Conservation (phyloP, 2,329 filamentous ascomycete species). For the Huntiella abstrusa region DNA sequence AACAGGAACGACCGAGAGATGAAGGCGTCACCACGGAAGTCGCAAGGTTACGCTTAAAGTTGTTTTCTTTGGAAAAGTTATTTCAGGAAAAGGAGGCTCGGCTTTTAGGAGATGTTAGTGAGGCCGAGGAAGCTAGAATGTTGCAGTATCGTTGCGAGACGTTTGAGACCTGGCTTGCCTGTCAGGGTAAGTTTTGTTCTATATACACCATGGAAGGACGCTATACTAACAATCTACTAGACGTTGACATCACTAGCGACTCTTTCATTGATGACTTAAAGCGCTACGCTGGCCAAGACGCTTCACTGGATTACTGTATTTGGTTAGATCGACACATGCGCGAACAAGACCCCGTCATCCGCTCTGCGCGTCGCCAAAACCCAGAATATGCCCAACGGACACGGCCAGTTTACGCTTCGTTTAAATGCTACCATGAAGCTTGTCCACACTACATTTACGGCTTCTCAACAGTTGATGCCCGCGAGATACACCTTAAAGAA, state of each 20-base stretch:
- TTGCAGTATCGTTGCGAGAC: slow-evolving; percentile 41
- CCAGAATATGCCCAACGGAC: not conserved
- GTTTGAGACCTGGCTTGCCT: slow-evolving; percentile 32
- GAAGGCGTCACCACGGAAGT: slow-evolving; percentile 14
- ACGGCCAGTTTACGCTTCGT: slow-evolving; percentile 11
- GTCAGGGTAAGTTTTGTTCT: slow-evolving; percentile 22
- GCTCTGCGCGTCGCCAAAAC: slow-evolving; percentile 7
- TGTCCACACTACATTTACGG: slow-evolving; percentile 42
- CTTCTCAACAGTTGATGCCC: slow-evolving; percentile 30
- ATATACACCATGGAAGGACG: too few relatives aligned
- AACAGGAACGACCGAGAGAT: too few relatives aligned
- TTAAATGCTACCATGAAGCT: slow-evolving; percentile 35
- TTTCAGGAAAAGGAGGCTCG: slow-evolving; percentile 23
- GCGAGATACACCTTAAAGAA: slow-evolving; percentile 30
- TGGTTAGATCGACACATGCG: slow-evolving; percentile 7
- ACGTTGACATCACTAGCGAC: slow-evolving; percentile 24
- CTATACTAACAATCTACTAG: slow-evolving; percentile 15
- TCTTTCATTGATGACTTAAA: slow-evolving; percentile 22
- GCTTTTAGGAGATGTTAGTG: slow-evolving; percentile 26
- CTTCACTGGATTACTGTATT: slow-evolving; percentile 1
- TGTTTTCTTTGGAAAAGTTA: slow-evolving; percentile 29
- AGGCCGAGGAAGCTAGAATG: slow-evolving; percentile 36
- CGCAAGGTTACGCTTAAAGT: slow-evolving; percentile 36
- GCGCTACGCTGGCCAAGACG: slow-evolving; percentile 19
- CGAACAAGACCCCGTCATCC: slow-evolving; percentile 4